phyloP scores from a whole-genome alignment of 2,329 filamentous ascomycete genomes.

The Domatiomyces globalis region DNA sequence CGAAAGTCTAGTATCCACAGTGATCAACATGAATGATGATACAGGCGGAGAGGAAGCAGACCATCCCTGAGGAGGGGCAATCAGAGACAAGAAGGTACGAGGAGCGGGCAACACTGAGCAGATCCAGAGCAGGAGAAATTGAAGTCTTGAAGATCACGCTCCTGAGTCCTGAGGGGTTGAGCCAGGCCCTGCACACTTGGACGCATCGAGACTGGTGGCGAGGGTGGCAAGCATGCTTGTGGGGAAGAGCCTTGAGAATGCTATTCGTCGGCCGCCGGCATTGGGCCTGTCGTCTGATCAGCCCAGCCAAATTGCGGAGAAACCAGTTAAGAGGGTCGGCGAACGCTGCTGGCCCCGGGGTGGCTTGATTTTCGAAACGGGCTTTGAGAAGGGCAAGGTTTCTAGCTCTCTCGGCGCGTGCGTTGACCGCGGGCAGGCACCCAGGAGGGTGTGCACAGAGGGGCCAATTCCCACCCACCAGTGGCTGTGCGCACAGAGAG shows the following conservation, averaged over 20 bases:
- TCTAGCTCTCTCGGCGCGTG: too few relatives aligned
- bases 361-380: not conserved
- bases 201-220: conserved; percentile 2
- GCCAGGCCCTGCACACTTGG: conserved; percentile 2
- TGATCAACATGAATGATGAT: not conserved
- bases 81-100: not conserved
- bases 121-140: not conserved
- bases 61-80: not conserved
- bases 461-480: too few relatives aligned
- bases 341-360: not conserved
- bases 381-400: not conserved
- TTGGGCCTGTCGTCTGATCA: not conserved
- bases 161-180: conserved; percentile 1
- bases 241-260: not conserved
- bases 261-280: not conserved
- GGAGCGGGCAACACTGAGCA: not conserved
- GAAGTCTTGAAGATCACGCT: not conserved
- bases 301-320: not conserved
- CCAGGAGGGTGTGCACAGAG: too few relatives aligned
- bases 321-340: not conserved
- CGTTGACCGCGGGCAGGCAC: too few relatives aligned
- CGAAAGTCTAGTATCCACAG: not conserved
- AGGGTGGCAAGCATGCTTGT: not conserved
- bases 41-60: not conserved
- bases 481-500: too few relatives aligned